Evolutionary conservation across 345 rosid species (phyloP), one percentile per base, ranked within the genome.

Genomic region (Noccaea caerulescens): DNA sequence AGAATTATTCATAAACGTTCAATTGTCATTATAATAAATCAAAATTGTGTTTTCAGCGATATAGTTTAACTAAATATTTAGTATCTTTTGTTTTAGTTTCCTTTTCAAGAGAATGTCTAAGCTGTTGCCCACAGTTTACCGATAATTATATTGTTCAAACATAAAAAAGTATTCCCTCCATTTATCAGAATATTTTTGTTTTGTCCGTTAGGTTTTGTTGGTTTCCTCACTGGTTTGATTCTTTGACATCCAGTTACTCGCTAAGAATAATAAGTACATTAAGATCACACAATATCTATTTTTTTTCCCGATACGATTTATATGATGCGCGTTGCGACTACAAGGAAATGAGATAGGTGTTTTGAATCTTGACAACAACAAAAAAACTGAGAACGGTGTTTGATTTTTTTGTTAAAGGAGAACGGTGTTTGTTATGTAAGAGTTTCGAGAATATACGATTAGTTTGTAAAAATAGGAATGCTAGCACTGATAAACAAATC

Each of bases 161-260:
- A 62, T 20, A 55, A 27, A 12, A 38, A 12, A 38, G 44, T 45
- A 69, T 63, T 56, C 46, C 38, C 9, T 49, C 72, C 76, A 76
- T 67, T 64, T 57, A 64, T 64, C 50, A 71, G 76, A 70, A 64
- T 70, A 70, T 64, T 50, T 46, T 46, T 49, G n/a, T 70, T 76
- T 76, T 76, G 80, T 70, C 80, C 68, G 18, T 70, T 76, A 58
- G 76, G 76, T 70, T 70, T 70, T 76, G 80, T 76, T 76, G 80
- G 76, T 70, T 64, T 76, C 76, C 68, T 70, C 68, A 14, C 76
- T 70, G 61, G 80, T 50, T 76, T 64, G 66, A 76, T 76, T 76
- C 80, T 63, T 70, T 43, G 13, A 36, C 72, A 64, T 70, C 76
- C 72, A 69, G 70, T 69, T 55, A 76, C 18, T 57, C 55, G 42